Conservation (phyloP, 192 early-diverging fungal species). For the Coemansia sp. region DNA sequence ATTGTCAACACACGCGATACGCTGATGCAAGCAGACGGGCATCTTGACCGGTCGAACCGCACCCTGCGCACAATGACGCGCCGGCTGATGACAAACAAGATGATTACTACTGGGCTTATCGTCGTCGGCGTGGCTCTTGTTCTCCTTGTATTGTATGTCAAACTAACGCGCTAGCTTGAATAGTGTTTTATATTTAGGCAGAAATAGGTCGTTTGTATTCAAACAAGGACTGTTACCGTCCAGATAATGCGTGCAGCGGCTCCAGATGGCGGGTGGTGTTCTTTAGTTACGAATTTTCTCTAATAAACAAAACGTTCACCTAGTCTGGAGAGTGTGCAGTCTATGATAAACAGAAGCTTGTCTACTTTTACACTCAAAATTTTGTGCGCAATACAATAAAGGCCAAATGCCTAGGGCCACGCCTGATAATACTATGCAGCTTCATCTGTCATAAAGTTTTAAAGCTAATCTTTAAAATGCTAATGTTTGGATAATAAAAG, state of each 20-base stretch:
- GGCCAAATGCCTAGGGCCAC: too few species aligned
- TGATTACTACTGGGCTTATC: slow-evolving; percentile 86
- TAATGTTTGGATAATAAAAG: too few species aligned
- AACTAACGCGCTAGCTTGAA: slow-evolving; percentile 60
- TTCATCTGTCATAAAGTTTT: too few species aligned
- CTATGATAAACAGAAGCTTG: too few species aligned
- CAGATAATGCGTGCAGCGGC: neutral
- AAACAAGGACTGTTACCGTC: slow-evolving; percentile 4
- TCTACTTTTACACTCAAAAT: too few species aligned
- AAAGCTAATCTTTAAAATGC: too few species aligned
- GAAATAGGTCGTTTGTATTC: neutral
- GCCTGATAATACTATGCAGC: too few species aligned
- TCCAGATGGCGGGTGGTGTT: neutral
- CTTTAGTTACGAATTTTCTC: too few species aligned
- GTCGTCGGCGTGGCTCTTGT: slow-evolving; percentile 79
- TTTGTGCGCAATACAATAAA: too few species aligned
- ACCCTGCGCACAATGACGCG: slow-evolving; percentile 76
- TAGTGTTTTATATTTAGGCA: too few species aligned
- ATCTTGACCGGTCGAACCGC: slow-evolving; percentile 68
- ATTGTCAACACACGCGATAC: slow-evolving; percentile 84
- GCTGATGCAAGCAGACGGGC: slow-evolving; percentile 78
- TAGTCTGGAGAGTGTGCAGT: too few species aligned
- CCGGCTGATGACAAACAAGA: slow-evolving; percentile 86
- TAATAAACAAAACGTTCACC: too few species aligned
- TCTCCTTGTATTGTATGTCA: slow-evolving; percentile 80